These are phyloP conservation scores for Sisymbrium irio DNA, from an alignment of 345 rosid genomes.

Conservation along the genomic window DNA sequence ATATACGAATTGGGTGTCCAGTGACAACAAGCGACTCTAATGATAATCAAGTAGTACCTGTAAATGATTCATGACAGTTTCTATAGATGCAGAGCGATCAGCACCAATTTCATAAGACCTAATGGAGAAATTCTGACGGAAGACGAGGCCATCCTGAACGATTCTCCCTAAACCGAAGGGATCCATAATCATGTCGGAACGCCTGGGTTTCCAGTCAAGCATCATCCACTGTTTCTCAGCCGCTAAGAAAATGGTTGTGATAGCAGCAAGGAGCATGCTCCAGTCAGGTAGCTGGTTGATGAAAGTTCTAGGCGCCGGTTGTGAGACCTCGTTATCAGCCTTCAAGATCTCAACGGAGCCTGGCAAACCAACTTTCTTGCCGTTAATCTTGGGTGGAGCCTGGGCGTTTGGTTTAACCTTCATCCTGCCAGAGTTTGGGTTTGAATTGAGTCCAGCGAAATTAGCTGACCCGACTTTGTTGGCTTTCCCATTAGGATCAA, in stretches of 20 bases:
- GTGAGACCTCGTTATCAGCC: slow-evolving; percentile 46
- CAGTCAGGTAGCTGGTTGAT: slow-evolving; percentile 96
- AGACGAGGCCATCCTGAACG: slow-evolving; percentile 87
- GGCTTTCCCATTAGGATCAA: slow-evolving; percentile 49
- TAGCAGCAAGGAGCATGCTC: slow-evolving; percentile 99
- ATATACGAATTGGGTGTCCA: background rate
- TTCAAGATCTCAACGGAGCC: slow-evolving; percentile 48
- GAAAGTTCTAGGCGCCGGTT: slow-evolving; percentile 81
- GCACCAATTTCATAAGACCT: slow-evolving; percentile 99
- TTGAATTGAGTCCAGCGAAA: slow-evolving; percentile 45
- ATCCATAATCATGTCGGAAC: slow-evolving; percentile 80
- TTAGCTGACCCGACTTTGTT: slow-evolving; percentile 53
- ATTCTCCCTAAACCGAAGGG: slow-evolving; percentile 85
- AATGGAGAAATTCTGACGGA: slow-evolving; percentile 81
- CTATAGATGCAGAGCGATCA: slow-evolving; percentile 95
- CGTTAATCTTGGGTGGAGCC: slow-evolving; percentile 87
- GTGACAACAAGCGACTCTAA: background rate
- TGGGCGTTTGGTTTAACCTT: slow-evolving; percentile 87
- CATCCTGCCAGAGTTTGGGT: slow-evolving; percentile 53
- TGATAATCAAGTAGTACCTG: slow-evolving; percentile 52
- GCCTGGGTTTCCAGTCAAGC: slow-evolving; percentile 97
- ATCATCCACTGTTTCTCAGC: slow-evolving; percentile 99
- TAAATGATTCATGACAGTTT: slow-evolving; percentile 92
- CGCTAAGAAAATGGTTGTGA: slow-evolving; percentile 90
- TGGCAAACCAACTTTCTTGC: slow-evolving; percentile 51